Evolutionary conservation across 1,139 yeast genomes (phyloP).

Genomic region (Debaryomyces subglobosus): DNA sequence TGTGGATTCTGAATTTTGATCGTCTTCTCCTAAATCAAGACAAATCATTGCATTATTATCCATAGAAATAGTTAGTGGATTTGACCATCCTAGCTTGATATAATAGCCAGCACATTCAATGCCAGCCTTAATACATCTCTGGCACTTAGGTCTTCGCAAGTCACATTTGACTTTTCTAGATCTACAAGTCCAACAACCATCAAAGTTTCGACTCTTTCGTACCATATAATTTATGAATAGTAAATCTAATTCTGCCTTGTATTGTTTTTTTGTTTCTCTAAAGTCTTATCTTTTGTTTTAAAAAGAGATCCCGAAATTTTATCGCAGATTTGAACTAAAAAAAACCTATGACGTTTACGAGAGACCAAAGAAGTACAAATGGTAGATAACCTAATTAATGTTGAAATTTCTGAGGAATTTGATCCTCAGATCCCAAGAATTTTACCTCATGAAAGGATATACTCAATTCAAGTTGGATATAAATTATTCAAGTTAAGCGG

Average conservation of each 20-base stretch:
- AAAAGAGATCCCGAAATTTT: not conserved
- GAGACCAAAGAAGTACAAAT: not conserved
- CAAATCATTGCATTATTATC: slow-evolving; percentile 24
- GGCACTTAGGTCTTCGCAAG: slow-evolving; percentile 43
- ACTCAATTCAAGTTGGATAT: slow-evolving; percentile 73
- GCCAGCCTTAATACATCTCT: slow-evolving; percentile 46
- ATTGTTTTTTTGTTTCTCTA: not conserved
- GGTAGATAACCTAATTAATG: not conserved
- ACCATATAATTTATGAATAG: slow-evolving; percentile 19
- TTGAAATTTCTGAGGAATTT: slow-evolving; percentile 27
- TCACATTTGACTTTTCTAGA: slow-evolving; percentile 55
- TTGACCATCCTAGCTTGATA: slow-evolving; percentile 45
- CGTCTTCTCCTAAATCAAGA: slow-evolving; percentile 20
- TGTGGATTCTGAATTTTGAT: slow-evolving; percentile 25
- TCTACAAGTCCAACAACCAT: slow-evolving; percentile 60
- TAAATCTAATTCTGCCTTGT: not conserved
- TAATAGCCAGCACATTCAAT: slow-evolving; percentile 45
- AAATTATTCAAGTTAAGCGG: slow-evolving; percentile 67
- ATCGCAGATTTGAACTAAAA: not conserved
- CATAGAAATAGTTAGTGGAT: slow-evolving; percentile 30
- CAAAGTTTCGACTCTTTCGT: slow-evolving; percentile 42
- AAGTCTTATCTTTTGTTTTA: not conserved
- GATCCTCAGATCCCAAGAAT: slow-evolving; percentile 58
- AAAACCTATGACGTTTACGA: not conserved
- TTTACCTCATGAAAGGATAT: slow-evolving; percentile 67